phyloP scores from a whole-genome alignment of 2,329 filamentous ascomycete species.

The Ramularia endophylla region DNA sequence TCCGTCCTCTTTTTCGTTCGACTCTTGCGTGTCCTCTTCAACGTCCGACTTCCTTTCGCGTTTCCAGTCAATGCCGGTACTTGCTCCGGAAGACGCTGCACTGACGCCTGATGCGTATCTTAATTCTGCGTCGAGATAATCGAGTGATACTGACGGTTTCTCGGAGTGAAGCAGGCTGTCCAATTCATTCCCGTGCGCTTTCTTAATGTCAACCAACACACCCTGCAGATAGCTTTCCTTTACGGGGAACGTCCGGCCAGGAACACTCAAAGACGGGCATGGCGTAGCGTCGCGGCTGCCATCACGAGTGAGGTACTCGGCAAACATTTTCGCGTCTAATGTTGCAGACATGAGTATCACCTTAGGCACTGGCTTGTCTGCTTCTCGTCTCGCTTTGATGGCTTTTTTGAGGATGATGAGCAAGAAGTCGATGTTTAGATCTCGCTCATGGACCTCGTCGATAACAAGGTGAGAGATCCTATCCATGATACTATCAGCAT shows the following conservation, averaged over 20 bases:
- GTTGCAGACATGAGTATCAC: slow-evolving; percentile 48
- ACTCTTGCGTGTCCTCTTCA: slow-evolving; percentile 18
- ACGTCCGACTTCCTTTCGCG: slow-evolving; percentile 22
- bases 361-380: slow-evolving; percentile 35
- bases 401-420: slow-evolving; percentile 41
- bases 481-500: slow-evolving; percentile 35
- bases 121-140: slow-evolving; percentile 19
- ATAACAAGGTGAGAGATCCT: slow-evolving; percentile 44
- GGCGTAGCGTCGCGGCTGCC: slow-evolving; percentile 26
- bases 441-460: slow-evolving; percentile 48
- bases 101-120: slow-evolving; percentile 9
- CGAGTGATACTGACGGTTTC: slow-evolving; percentile 9
- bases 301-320: slow-evolving; percentile 37
- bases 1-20: slow-evolving; percentile 33
- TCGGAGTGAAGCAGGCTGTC: slow-evolving; percentile 6
- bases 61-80: slow-evolving; percentile 37
- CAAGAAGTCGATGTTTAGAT: slow-evolving; percentile 41
- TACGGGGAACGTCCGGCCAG: slow-evolving; percentile 41
- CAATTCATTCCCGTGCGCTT: slow-evolving; percentile 20
- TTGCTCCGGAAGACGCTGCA: slow-evolving; percentile 8
- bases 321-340: slow-evolving; percentile 40
- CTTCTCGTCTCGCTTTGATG: slow-evolving; percentile 31
- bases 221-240: slow-evolving; percentile 39
- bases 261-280: slow-evolving; percentile 40
- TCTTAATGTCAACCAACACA: slow-evolving; percentile 30